Base-by-base conservation (phyloP, 495 filamentous ascomycete genomes). In the Mycothermus thermophilus region DNA sequence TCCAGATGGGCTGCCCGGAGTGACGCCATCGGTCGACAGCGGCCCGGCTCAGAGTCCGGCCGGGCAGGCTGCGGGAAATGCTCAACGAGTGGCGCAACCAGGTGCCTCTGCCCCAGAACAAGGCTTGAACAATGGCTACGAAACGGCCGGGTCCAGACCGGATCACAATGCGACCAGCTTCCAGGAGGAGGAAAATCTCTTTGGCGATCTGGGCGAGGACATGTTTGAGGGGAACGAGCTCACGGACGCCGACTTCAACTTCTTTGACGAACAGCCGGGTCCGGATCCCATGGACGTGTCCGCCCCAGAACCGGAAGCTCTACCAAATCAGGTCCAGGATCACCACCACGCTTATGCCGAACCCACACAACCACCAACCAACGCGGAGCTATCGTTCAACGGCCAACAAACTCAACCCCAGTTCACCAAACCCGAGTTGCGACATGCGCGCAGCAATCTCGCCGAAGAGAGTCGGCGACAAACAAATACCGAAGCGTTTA, bases 231-330 rank as follows among this genome's bases (percentile, higher is more conserved):
- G 77, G 14, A 79, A 75, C 43, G 81, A 77, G n/a, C 73, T 93
- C 13, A 87, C 83, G 2, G 86, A 94, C 38, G 78, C 75, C 3
- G 86, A 94, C 50, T 93, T 93, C 55, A 88, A 72, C 55, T 93
- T 92, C 49, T 93, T 94, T 38, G 83, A 93, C 24, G 58, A 67
- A 19, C 49, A 62, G 10, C 58, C 62, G 3, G 49, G 38, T 3
- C 56, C 50, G n/a, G 43, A 47, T 4, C 65, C 58, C 19, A 31
- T 62, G 5, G 55, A 58, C 19, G 29, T 62, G 1, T 28, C 54
- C n/a, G 25, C 23, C 2, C 22, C 39, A 4, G 51, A 45, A 3
- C 30, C 44, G 12, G 44, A 23, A 5, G 9, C 44, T 9, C 8
- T 35, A 1, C 4, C 26, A 1, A 17, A 35, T 29, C 39, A 39